Conservation (phyloP, 495 filamentous ascomycete species). For the Penicillium riverlandense region DNA sequence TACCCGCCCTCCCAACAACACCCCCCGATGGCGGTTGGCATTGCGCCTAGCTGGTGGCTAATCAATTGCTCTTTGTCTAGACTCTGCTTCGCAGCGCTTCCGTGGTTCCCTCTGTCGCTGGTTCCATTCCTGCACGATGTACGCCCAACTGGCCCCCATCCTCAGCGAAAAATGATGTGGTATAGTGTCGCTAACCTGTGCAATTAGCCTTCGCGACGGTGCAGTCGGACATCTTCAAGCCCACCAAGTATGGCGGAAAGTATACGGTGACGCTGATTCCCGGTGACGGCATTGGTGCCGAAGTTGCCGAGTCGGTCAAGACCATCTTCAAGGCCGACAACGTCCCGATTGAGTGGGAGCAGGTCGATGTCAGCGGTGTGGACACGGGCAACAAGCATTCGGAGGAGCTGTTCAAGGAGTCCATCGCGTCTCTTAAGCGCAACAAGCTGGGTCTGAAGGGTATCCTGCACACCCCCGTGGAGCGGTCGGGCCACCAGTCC, state of each 20-base stretch:
- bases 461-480: conserved; percentile 94
- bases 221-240: conserved; percentile 89
- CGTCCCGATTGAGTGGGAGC: conserved; percentile 97
- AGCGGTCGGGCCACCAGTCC: conserved; percentile 94
- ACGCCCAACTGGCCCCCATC: conserved; percentile 10
- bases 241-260: conserved; percentile 98
- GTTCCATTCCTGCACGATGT: conserved; percentile 38
- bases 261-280: conserved; percentile 98
- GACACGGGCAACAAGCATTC: conserved; percentile 81
- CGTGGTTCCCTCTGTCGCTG: conserved; percentile 26
- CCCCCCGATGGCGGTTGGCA: neutral
- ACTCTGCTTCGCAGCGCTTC: conserved; percentile 36
- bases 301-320: conserved; percentile 96
- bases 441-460: conserved; percentile 98
- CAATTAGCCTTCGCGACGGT: conserved; percentile 59
- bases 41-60: too few species aligned
- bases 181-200: conserved; percentile 11
- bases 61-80: conserved; percentile 10
- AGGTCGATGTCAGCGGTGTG: conserved; percentile 91
- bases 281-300: conserved; percentile 95
- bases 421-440: conserved; percentile 87
- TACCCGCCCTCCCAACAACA: conserved; percentile 1
- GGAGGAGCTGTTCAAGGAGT: conserved; percentile 90
- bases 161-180: neutral
- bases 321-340: conserved; percentile 99